Base-by-base conservation (phyloP, 2,329 filamentous ascomycete species). In the Capronia americana region DNA sequence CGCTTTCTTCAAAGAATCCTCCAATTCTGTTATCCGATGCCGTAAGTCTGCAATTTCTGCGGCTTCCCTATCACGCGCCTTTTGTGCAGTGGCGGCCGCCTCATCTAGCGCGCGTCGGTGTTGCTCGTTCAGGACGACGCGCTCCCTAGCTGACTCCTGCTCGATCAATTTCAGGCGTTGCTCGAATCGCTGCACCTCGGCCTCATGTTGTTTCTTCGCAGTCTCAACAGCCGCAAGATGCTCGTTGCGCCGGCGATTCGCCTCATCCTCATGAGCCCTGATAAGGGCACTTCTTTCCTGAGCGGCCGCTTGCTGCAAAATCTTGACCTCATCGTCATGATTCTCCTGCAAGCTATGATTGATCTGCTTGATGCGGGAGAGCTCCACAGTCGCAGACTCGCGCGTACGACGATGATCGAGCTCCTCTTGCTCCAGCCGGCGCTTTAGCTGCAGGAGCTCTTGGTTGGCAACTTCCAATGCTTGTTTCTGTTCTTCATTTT, bases 401-500 rank as follows among this genome's bases (percentile, higher is more conserved):
- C 88, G 90, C 1, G 86, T 85, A 69, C 86, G 87, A 28, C 86
- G 85, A 76, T 92, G 89, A 68, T 93, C 89, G 6, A 88, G 86
- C 73, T 90, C 87, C 74, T 93, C 91, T 73, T 93, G 90, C 20
- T 90, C 87, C 46, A 85, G 76, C 69, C 83, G 85, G 61, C 87
- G 83, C 65, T 85, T 83, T 8, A 87, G 73, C 23, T 79, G 80
- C 53, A 88, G 76, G 28, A 86, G 75, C 41, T 87, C 84, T 10
- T 82, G 80, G 73, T 88, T 86, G 32, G 86, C 75, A 51, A 85
- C 84, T 66, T 87, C 82, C 32, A 89, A 79, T 1, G 81, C 81
- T 68, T 86, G 82, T 24, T 88, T 88, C 69, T 90, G 92, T 66
- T 94, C 89, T 66, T 91, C 88, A 0, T 96, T 78, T 75, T 97